Evolutionary conservation across 345 rosid species (phyloP), one percentile per base, ranked within the genome.

Genomic region (Microcos paniculata): DNA sequence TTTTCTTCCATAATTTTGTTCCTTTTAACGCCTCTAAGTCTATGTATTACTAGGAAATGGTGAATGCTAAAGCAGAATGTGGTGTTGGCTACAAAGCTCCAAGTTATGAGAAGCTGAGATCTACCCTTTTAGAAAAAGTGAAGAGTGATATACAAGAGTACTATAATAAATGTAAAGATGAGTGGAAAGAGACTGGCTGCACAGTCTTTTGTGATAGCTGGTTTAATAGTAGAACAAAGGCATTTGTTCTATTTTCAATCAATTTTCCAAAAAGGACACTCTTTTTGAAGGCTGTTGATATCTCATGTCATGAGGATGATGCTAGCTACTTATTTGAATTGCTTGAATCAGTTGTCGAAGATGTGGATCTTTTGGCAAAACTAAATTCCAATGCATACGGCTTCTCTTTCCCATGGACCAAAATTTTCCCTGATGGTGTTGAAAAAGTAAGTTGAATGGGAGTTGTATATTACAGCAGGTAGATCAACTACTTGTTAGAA

Each of bases 101-200:
- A 23, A 79, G 75, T 72, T 72, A 66, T 71, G 82, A 80, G 18
- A 77, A 55, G 63, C 76, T 81, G 72, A 79, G 75, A 31, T 77
- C 80, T 58, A 81, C 78, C n/a, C 82, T 88, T 56, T 58, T 79
- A 63, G 82, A 82, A 69, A 75, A 79, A 62, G 83, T 85, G 70
- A 84, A 80, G 71, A 82, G 78, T 5, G 85, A 85, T 42, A 73
- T 83, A 80, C 71, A 68, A 48, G 78, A 73, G 61, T 73, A 76
- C 52, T 79, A 51, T 40, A 69, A 78, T 24, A 85, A 80, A 76
- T 68, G 52, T 73, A 75, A 80, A 76, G 87, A 83, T 15, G 81
- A 77, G 26, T 88, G 91, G 90, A 85, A 73, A 73, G 90, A 81
- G 79, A 80, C 84, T 26, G 90, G 90, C 8, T 88, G 91, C 65